phyloP scores from a whole-genome alignment of 2,329 filamentous ascomycete species.

The Botrytis hyacinthi region DNA sequence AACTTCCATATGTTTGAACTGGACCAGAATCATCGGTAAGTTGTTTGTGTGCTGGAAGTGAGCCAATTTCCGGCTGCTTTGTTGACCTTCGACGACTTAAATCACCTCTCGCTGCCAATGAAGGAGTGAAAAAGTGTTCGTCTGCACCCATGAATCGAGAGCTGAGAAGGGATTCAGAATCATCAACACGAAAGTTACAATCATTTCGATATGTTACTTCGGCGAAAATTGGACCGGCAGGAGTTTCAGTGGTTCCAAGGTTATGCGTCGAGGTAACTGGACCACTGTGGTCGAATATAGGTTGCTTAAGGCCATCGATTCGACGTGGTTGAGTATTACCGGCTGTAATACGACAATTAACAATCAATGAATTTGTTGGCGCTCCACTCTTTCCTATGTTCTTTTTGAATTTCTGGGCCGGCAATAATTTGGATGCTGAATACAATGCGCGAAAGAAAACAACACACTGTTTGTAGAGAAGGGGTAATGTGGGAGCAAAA shows the following conservation, averaged over 20 bases:
- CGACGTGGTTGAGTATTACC: constrained; percentile 51
- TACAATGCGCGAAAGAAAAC: constrained; percentile 90
- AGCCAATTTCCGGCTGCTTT: constrained; percentile 60
- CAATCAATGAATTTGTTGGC: constrained; percentile 60
- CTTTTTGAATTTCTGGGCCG: constrained; percentile 79
- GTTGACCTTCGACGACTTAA: constrained; percentile 42
- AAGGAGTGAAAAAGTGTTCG: constrained; percentile 82
- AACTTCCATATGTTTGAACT: constrained; percentile 81
- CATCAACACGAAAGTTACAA: constrained; percentile 87
- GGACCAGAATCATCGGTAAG: constrained; percentile 53
- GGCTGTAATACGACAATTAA: constrained; percentile 76
- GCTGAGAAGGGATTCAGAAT: constrained; percentile 85
- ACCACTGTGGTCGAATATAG: constrained; percentile 61
- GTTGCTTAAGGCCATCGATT: constrained; percentile 68
- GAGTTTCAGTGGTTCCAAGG: constrained; percentile 82
- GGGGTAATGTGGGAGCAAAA: constrained; percentile 68
- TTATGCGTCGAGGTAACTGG: constrained; percentile 72
- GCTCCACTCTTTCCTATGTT: constrained; percentile 67
- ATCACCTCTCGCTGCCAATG: constrained; percentile 48
- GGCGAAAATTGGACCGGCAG: constrained; percentile 78
- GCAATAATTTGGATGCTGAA: constrained; percentile 76
- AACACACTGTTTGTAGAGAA: constrained; percentile 95
- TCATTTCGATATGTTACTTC: constrained; percentile 82
- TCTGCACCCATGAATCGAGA: constrained; percentile 92
- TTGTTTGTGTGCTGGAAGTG: constrained; percentile 65